Conservation (phyloP, 2,329 filamentous ascomycete genomes). For the Neofusicoccum parvum region DNA sequence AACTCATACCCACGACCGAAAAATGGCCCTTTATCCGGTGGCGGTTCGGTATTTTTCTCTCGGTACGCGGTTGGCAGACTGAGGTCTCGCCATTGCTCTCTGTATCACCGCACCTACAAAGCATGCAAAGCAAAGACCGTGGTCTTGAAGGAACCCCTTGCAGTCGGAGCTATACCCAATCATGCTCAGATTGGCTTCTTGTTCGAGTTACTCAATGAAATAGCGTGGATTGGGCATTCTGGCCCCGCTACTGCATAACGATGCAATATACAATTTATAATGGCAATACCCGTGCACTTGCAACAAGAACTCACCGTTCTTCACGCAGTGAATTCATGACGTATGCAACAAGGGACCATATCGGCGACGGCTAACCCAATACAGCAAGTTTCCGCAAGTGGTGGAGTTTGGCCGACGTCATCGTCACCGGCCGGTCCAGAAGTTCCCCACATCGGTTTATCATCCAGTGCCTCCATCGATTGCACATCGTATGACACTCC, state of each 20-base stretch:
- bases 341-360: background rate
- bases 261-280: background rate
- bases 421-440: background rate
- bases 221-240: background rate
- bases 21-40: background rate
- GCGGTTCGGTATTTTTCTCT: background rate
- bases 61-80: background rate
- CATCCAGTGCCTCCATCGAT: background rate
- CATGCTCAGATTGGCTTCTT: background rate
- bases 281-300: too few relatives aligned
- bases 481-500: background rate
- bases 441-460: background rate
- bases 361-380: background rate
- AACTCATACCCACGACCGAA: background rate
- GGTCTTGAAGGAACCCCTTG: background rate
- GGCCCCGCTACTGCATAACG: background rate
- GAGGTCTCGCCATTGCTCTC: background rate
- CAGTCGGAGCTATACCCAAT: background rate
- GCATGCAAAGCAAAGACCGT: background rate
- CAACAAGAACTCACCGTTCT: too few relatives aligned
- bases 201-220: background rate
- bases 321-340: background rate
- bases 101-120: background rate
- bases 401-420: slow-evolving; percentile 6
- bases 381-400: slow-evolving; percentile 8